Evolutionary conservation across 805 yeast genomes (phyloP).

Genomic region (Candida insectalens): DNA sequence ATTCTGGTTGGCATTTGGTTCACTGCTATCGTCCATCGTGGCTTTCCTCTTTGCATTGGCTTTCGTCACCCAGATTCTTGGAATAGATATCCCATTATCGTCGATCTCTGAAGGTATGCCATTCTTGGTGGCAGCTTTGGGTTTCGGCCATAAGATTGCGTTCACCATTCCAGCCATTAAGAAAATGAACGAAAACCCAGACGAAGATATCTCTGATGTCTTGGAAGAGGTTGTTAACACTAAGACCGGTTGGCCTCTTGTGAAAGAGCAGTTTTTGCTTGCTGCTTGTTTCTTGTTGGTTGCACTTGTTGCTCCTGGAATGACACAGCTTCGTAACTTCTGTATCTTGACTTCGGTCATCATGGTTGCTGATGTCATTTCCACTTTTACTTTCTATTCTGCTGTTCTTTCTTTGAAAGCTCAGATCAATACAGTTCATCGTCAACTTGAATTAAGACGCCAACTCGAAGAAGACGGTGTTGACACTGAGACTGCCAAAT

Average conservation of each 20-base stretch:
- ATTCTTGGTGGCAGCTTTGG: constrained; percentile 83
- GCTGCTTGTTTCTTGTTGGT: constrained; percentile 62
- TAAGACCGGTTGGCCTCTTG: constrained; percentile 38
- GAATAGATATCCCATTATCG: constrained; percentile 56
- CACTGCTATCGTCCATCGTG: constrained; percentile 68
- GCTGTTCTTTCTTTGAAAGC: constrained; percentile 81
- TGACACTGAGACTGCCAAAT: constrained; percentile 59
- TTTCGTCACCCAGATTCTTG: constrained; percentile 45
- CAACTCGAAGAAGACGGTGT: constrained; percentile 93
- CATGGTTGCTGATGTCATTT: constrained; percentile 57
- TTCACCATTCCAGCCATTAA: constrained; percentile 53
- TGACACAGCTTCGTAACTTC: constrained; percentile 72
- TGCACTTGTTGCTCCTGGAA: constrained; percentile 50
- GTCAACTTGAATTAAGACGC: constrained; percentile 65
- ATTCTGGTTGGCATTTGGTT: constrained; percentile 78
- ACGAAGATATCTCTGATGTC: constrained; percentile 23
- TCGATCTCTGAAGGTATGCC: constrained; percentile 88
- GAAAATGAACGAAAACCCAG: constrained; percentile 22
- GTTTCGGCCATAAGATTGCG: constrained; percentile 77
- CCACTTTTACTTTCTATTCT: constrained; percentile 72
- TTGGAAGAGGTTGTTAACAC: constrained; percentile 20
- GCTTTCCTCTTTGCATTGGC: constrained; percentile 77
- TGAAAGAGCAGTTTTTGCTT: constrained; percentile 71
- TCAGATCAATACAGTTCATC: constrained; percentile 79
- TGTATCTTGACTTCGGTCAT: constrained; percentile 67